phyloP scores from a whole-genome alignment of 1,139 yeast species.

The Dujonia santamariae region DNA sequence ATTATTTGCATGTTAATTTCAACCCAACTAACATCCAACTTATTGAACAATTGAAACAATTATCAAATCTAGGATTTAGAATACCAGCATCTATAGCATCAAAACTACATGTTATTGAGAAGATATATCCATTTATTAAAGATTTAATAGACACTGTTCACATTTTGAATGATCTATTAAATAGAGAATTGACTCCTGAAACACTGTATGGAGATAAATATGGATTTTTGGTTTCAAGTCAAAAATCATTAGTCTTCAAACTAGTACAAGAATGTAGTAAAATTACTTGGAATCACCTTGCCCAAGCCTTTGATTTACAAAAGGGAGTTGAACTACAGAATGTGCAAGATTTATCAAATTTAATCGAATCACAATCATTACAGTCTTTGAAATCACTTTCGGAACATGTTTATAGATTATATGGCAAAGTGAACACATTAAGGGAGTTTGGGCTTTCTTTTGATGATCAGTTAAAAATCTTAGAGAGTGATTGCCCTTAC shows the following conservation, averaged over 20 bases:
- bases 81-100: slow-evolving; percentile 43
- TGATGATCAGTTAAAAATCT: slow-evolving; percentile 15
- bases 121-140: slow-evolving; percentile 57
- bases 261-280: slow-evolving; percentile 23
- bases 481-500: slow-evolving; percentile 29
- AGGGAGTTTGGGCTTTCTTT: slow-evolving; percentile 2
- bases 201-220: slow-evolving; percentile 32
- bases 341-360: slow-evolving; percentile 15
- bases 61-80: slow-evolving; percentile 53
- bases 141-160: slow-evolving; percentile 45
- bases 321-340: slow-evolving; percentile 3
- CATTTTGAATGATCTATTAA: slow-evolving; percentile 27
- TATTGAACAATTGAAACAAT: slow-evolving; percentile 52
- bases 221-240: slow-evolving; percentile 40
- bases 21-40: slow-evolving; percentile 43
- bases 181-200: slow-evolving; percentile 14
- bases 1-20: slow-evolving; percentile 43
- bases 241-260: slow-evolving; percentile 28
- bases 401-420: slow-evolving; percentile 20
- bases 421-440: slow-evolving; percentile 1
- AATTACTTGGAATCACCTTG: slow-evolving; percentile 55
- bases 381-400: slow-evolving; percentile 40
- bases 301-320: slow-evolving; percentile 47
- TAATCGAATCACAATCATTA: slow-evolving; percentile 40
- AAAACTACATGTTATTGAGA: slow-evolving; percentile 42